Conservation (phyloP, 1,139 yeast genomes). For the Hanseniaspora sp. region DNA sequence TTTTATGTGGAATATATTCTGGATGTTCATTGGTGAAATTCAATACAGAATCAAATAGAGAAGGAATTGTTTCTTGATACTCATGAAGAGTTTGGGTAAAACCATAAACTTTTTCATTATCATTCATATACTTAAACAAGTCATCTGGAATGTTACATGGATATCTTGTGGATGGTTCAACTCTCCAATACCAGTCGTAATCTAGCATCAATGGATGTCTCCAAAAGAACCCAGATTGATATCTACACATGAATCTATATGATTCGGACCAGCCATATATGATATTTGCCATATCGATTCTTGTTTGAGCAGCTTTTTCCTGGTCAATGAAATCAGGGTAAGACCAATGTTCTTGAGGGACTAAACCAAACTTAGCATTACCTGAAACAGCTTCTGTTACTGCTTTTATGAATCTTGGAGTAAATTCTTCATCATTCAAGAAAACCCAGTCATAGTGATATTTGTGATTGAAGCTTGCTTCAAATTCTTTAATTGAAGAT, state of each 20-base stretch:
- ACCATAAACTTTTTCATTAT: constrained; percentile 63
- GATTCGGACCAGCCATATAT: constrained; percentile 55
- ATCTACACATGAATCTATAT: constrained; percentile 85
- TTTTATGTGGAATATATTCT: constrained; percentile 51
- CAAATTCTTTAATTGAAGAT: constrained; percentile 26
- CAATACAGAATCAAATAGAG: constrained; percentile 70
- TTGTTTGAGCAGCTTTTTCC: constrained; percentile 41
- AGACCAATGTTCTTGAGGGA: constrained; percentile 45
- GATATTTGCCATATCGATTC: constrained; percentile 41
- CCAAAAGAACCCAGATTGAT: constrained; percentile 81
- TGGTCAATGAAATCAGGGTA: constrained; percentile 52
- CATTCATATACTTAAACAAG: constrained; percentile 69
- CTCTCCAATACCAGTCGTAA: constrained; percentile 88
- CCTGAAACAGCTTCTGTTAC: constrained; percentile 34
- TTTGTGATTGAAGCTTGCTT: constrained; percentile 44
- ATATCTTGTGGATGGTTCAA: constrained; percentile 72
- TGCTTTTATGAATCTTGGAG: constrained; percentile 36
- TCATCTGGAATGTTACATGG: constrained; percentile 77
- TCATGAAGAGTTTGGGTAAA: constrained; percentile 79
- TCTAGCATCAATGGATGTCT: constrained; percentile 60
- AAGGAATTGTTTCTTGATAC: constrained; percentile 65
- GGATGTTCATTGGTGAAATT: constrained; percentile 56
- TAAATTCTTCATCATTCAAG: constrained; percentile 45
- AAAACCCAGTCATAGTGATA: constrained; percentile 56
- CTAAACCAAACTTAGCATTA: constrained; percentile 42